Conservation (phyloP, 208 protist genomes). For the Spongospora subterranea region DNA sequence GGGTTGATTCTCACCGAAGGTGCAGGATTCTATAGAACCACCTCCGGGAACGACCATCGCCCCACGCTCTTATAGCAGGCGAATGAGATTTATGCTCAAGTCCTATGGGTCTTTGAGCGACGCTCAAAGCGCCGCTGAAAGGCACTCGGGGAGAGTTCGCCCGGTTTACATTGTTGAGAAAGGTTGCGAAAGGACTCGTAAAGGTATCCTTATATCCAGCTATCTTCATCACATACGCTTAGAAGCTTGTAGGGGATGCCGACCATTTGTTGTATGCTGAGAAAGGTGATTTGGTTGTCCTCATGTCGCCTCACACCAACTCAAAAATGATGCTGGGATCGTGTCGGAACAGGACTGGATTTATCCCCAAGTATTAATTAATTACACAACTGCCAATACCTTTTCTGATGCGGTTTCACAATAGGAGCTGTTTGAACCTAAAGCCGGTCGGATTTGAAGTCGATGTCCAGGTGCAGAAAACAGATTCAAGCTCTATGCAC, state of each 20-base stretch:
- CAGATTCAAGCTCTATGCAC: no score
- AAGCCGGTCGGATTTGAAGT: slow-evolving; percentile 23
- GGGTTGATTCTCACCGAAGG: no score
- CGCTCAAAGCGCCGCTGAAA: not conserved
- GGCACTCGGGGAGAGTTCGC: not conserved
- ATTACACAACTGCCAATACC: not conserved
- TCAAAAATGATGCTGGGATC: not conserved
- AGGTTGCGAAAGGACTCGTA: not conserved
- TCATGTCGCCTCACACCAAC: not conserved
- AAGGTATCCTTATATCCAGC: not conserved
- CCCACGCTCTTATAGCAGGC: not conserved
- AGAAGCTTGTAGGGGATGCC: not conserved
- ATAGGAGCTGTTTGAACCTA: not conserved
- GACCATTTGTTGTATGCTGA: not conserved
- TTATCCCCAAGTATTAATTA: not conserved
- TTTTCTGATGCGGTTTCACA: not conserved
- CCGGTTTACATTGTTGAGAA: not conserved
- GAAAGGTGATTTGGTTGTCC: not conserved
- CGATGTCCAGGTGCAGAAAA: not conserved
- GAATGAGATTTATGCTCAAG: not conserved
- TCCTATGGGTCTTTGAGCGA: not conserved
- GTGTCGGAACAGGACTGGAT: not conserved
- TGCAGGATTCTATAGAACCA: no score
- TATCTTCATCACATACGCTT: not conserved
- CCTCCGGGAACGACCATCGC: not conserved